These are phyloP conservation scores for Plasmodium inui DNA, from an alignment of 169 alveolate species.

Conservation along the genomic window DNA sequence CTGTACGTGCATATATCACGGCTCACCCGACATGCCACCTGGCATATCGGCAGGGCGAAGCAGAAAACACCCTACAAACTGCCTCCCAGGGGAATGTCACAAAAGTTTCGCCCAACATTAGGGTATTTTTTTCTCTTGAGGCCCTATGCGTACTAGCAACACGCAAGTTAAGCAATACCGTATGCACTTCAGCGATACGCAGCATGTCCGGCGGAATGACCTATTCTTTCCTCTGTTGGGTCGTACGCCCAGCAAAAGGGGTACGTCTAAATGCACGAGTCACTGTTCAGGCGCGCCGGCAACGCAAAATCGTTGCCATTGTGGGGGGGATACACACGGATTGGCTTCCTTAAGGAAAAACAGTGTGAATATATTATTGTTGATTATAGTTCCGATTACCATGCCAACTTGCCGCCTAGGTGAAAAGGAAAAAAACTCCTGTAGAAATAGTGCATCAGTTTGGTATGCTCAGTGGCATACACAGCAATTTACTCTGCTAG, in stretches of 20 bases:
- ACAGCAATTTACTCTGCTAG: neutral
- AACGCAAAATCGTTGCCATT: neutral
- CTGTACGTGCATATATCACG: neutral
- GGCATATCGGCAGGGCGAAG: neutral
- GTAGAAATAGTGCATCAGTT: neutral
- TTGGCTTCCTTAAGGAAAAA: neutral
- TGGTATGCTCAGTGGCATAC: neutral
- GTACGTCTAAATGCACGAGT: neutral
- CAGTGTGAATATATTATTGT: neutral
- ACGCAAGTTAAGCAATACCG: neutral
- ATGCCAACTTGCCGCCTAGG: neutral
- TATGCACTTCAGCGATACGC: neutral
- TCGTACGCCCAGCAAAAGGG: neutral
- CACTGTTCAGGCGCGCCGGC: neutral
- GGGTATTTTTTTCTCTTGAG: neutral
- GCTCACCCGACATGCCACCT: neutral
- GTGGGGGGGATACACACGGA: neutral
- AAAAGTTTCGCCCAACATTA: neutral
- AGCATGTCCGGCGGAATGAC: neutral
- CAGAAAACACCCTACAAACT: neutral
- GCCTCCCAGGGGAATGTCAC: neutral
- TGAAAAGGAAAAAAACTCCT: neutral
- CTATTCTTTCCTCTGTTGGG: neutral
- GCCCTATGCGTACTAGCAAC: neutral
- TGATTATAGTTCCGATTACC: neutral